Evolutionary conservation across 2,329 filamentous ascomycete species (phyloP).

Genomic region (Fusarium bulbicola): DNA sequence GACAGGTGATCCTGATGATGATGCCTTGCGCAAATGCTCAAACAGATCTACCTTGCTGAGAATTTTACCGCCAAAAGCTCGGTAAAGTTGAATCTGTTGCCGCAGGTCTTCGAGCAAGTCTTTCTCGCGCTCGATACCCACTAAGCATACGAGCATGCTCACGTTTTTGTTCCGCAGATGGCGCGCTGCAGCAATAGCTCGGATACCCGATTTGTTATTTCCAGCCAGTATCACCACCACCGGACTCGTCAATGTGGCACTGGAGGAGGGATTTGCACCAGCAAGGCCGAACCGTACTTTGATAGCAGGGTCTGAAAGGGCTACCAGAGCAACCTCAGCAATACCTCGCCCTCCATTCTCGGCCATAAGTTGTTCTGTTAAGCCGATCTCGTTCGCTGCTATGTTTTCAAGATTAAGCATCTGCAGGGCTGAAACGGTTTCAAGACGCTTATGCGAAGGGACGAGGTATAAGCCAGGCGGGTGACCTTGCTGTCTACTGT

Average conservation of each 20-base stretch:
- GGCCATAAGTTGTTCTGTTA: conserved; percentile 89
- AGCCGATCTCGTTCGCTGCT: conserved; percentile 84
- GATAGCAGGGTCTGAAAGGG: conserved; percentile 70
- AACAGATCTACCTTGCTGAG: conserved; percentile 69
- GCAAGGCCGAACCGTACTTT: conserved; percentile 60
- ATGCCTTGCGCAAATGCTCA: conserved; percentile 63
- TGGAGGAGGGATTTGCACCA: conserved; percentile 48
- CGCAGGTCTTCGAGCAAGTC: conserved; percentile 83
- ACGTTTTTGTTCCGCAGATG: conserved; percentile 87
- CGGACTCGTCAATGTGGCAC: conserved; percentile 45
- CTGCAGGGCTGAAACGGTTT: conserved; percentile 76
- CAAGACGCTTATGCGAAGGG: conserved; percentile 65
- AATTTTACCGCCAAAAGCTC: conserved; percentile 82
- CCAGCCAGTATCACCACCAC: conserved; percentile 83
- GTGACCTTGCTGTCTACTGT: conserved; percentile 48
- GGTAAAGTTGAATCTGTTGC: conserved; percentile 84
- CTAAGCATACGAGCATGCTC: conserved; percentile 82
- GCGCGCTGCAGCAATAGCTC: conserved; percentile 84
- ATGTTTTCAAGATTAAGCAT: conserved; percentile 95
- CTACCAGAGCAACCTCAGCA: conserved; percentile 80
- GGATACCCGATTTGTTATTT: conserved; percentile 90
- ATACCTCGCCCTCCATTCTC: conserved; percentile 92
- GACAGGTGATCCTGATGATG: conserved; percentile 52
- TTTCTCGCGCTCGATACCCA: conserved; percentile 83
- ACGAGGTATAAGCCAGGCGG: conserved; percentile 62